These are phyloP conservation scores for Solanum virginianum DNA, from an alignment of 257 asterid genomes.

Conservation along the genomic window DNA sequence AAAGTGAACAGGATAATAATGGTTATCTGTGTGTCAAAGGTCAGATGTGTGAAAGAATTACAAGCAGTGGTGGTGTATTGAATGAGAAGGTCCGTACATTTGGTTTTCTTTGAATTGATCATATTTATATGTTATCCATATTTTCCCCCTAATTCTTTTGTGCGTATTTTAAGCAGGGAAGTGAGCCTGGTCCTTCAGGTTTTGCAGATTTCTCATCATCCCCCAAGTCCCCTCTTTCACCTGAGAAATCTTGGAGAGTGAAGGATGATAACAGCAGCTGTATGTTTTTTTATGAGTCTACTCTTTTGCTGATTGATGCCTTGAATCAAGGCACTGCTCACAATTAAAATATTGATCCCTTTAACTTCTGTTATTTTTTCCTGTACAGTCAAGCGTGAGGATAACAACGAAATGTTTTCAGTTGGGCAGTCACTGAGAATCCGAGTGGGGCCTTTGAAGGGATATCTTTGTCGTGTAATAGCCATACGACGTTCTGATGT, in stretches of 20 bases:
- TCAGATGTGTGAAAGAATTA: conserved; percentile 61
- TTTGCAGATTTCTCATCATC: conserved; percentile 56
- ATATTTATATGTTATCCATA: not conserved
- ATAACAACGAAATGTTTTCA: conserved; percentile 49
- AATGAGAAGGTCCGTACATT: conserved; percentile 48
- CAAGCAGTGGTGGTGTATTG: conserved; percentile 26
- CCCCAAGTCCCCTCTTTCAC: conserved; percentile 69
- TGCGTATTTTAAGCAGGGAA: conserved; percentile 26
- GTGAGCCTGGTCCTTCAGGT: conserved; percentile 45
- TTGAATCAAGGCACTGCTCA: not conserved
- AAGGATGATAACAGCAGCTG: conserved; percentile 49
- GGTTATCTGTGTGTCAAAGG: conserved; percentile 70
- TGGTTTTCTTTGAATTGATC: not conserved
- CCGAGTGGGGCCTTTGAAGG: conserved; percentile 91
- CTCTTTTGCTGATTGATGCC: not conserved
- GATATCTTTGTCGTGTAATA: conserved; percentile 78
- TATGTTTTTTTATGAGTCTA: conserved; percentile 25
- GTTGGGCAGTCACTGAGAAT: conserved; percentile 84
- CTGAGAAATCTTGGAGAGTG: conserved; percentile 55
- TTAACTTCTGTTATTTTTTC: conserved; percentile 1
- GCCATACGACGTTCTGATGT: conserved; percentile 88
- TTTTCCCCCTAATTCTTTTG: not conserved
- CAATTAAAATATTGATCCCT: conserved; percentile 2
- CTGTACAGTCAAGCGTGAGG: conserved; percentile 56
- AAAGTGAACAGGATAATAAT: conserved; percentile 43